Evolutionary conservation across 805 yeast species (phyloP).

Genomic region (Yamadazyma endophytica): DNA sequence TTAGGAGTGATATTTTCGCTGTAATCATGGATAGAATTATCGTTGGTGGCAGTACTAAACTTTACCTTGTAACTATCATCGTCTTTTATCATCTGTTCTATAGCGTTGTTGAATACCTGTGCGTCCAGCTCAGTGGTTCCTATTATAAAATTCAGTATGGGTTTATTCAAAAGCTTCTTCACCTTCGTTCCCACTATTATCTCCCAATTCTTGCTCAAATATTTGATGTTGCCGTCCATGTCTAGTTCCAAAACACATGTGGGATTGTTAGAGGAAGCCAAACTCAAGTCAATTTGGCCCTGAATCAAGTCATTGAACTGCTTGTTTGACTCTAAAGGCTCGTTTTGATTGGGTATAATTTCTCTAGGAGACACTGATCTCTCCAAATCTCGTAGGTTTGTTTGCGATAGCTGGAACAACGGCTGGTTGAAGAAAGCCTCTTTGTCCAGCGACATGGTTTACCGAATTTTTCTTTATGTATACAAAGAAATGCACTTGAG

Average conservation of each 20-base stretch:
- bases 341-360: slow-evolving; percentile 10
- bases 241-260: slow-evolving; percentile 83
- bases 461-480: neutral
- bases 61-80: slow-evolving; percentile 76
- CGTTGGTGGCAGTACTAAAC: slow-evolving; percentile 54
- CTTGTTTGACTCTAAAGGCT: slow-evolving; percentile 2
- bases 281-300: slow-evolving; percentile 50
- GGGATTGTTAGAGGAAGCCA: slow-evolving; percentile 67
- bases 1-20: slow-evolving; percentile 21
- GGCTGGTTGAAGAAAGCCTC: slow-evolving; percentile 14
- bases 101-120: slow-evolving; percentile 65
- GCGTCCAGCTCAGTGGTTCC: slow-evolving; percentile 62
- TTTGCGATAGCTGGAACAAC: slow-evolving; percentile 14
- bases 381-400: slow-evolving; percentile 17
- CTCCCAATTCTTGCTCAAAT: slow-evolving; percentile 76
- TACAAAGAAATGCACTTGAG: too few relatives aligned
- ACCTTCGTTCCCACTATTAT: slow-evolving; percentile 65
- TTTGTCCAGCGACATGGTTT: slow-evolving; percentile 2
- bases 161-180: slow-evolving; percentile 48
- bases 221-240: slow-evolving; percentile 71
- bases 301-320: slow-evolving; percentile 18
- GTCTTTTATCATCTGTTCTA: slow-evolving; percentile 63
- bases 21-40: slow-evolving; percentile 7
- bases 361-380: slow-evolving; percentile 33
- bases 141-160: slow-evolving; percentile 59